phyloP scores from a whole-genome alignment of 495 filamentous ascomycete genomes.

The Tuber melanosporum region DNA sequence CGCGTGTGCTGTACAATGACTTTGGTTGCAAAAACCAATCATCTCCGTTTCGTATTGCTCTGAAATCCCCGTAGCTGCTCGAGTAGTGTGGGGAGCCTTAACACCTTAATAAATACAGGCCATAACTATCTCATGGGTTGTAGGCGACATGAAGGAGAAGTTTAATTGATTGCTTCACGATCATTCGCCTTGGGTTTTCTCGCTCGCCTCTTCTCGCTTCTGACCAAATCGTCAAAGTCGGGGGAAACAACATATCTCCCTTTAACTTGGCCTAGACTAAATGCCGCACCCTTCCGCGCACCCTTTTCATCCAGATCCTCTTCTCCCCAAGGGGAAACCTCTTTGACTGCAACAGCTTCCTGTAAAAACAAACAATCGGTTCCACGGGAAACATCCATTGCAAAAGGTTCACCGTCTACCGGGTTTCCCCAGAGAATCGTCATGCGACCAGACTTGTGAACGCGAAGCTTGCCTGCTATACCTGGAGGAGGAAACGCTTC shows the following conservation, averaged over 20 bases:
- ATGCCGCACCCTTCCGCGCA: conserved; percentile 35
- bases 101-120: neutral
- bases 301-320: conserved; percentile 39
- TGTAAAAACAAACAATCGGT: conserved; percentile 38
- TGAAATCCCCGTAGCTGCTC: neutral
- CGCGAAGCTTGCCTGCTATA: conserved; percentile 35
- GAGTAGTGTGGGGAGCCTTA: neutral
- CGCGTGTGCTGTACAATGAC: neutral
- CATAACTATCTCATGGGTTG: neutral
- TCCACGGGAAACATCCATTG: conserved; percentile 39
- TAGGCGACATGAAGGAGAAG: neutral
- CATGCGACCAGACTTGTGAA: conserved; percentile 39
- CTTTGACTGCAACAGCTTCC: conserved; percentile 39
- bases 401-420: conserved; percentile 27
- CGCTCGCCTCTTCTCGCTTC: conserved; percentile 9
- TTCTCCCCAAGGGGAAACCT: conserved; percentile 36
- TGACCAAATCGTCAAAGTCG: conserved; percentile 30
- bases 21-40: neutral
- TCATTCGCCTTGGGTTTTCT: conserved; percentile 14
- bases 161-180: neutral
- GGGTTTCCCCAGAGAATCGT: conserved; percentile 33
- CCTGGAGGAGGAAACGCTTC: conserved; percentile 36
- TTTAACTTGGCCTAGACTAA: conserved; percentile 37
- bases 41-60: neutral
- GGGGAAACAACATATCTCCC: conserved; percentile 40